Base-by-base conservation (phyloP, 2,329 filamentous ascomycete species). In the Penicillium sclerotiorum region DNA sequence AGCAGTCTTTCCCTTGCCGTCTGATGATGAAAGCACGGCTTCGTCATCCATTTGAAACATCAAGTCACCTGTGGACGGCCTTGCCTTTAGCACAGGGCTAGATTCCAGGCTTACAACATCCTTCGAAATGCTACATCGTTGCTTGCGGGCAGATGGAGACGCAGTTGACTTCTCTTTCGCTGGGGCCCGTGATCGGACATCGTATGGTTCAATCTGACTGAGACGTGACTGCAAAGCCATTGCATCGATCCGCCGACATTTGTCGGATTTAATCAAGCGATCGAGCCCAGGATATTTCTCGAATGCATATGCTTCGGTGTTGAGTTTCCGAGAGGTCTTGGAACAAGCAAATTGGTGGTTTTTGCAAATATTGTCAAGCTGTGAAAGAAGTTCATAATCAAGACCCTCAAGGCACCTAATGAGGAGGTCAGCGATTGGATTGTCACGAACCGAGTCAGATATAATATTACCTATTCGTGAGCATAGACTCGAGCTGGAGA, bases 31-130 rank as follows among this genome's bases (percentile, higher is more conserved):
- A n/a, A 65, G 40, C 5, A 55, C n/a, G 35, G 50, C 41, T 23
- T 91, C 90, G 30, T 95, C 91, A 50, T 96, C 93, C 91, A 96
- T 96, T 57, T 90, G 85, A 65, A 96, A 96, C 69, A 96, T 95
- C 47, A 96, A 79, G 59, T 96, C 92, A 30, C 79, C 80, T 1
- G 80, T 76, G 0, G 88, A 92, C 17, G 79, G 80, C 61, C 84
- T 90, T 1, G 87, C 79, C 47, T 83, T 85, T 37, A 94, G 75
- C 15, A 74, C 77, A 1, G 90, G 90, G 48, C 84, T 89, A 48
- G 77, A 82, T 1, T 76, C 81, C 44, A 73, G 73, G 46, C 79
- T 76, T 0, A 58, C 30, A 7, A 43, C 59, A 55, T 70, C 73
- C 50, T 68, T 76, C 2, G 75, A 72, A 5, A 70, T 66, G 25